Conservation (phyloP, 2,329 filamentous ascomycete species). For the Ophiostoma triangulosporum region DNA sequence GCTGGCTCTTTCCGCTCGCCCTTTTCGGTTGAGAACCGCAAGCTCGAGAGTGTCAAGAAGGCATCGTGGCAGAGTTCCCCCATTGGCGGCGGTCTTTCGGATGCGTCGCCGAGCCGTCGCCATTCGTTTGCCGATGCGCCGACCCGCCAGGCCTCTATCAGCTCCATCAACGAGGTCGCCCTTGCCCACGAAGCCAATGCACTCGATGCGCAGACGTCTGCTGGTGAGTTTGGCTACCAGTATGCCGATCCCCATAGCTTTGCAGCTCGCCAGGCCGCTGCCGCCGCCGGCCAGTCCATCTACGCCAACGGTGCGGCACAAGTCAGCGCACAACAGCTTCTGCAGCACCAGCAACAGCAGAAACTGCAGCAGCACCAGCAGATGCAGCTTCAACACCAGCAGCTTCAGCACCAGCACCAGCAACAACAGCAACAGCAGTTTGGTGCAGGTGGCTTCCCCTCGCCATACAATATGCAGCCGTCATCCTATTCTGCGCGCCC, state of each 20-base stretch:
- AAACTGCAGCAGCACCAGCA: constrained; percentile 4
- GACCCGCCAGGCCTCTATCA: constrained; percentile 49
- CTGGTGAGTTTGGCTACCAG: constrained; percentile 28
- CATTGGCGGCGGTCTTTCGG: constrained; percentile 46
- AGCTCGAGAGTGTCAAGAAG: constrained; percentile 51
- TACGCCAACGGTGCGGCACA: constrained; percentile 2
- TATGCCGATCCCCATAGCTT: constrained; percentile 25
- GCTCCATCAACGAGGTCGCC: constrained; percentile 41
- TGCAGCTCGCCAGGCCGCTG: constrained; percentile 20
- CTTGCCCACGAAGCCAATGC: constrained; percentile 32
- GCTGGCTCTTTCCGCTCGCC: constrained; percentile 32
- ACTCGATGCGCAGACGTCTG: constrained; percentile 27
- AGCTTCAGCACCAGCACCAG: not conserved
- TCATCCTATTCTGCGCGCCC: constrained; percentile 35
- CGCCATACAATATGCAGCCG: constrained; percentile 32
- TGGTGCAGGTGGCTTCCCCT: constrained; percentile 28
- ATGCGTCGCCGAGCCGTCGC: constrained; percentile 59
- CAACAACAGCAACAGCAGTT: constrained; percentile 6
- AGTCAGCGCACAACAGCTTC: constrained; percentile 3
- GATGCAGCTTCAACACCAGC: constrained; percentile 1
- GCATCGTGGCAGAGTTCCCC: constrained; percentile 59
- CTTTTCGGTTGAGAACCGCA: constrained; percentile 44
- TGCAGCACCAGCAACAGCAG: constrained; percentile 3
- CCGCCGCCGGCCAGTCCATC: constrained; percentile 8
- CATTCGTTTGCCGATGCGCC: constrained; percentile 65